Conservation (phyloP, 2,329 filamentous ascomycete genomes). For the Boeremia lycopersici region DNA sequence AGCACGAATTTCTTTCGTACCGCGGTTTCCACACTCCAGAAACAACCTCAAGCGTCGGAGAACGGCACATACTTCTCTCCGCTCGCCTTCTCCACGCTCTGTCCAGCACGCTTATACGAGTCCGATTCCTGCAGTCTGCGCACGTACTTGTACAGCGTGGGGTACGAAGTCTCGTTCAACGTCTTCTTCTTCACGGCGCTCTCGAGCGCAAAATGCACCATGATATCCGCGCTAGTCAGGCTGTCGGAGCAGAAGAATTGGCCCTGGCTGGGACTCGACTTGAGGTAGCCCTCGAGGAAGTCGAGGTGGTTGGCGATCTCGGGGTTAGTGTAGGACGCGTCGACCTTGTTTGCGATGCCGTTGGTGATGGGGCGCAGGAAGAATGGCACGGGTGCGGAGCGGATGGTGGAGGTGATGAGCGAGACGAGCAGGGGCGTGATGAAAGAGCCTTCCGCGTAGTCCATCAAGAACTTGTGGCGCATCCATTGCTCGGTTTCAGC, state of each 20-base stretch:
- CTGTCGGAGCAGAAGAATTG: slow-evolving; percentile 57
- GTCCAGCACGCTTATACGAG: slow-evolving; percentile 55
- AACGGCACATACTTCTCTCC: slow-evolving; percentile 45
- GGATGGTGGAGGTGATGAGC: slow-evolving; percentile 63
- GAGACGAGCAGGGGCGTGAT: slow-evolving; percentile 73
- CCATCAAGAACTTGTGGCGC: slow-evolving; percentile 65
- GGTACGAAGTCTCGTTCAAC: slow-evolving; percentile 52
- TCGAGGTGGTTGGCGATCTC: slow-evolving; percentile 56
- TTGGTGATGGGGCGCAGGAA: slow-evolving; percentile 70
- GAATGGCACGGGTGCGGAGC: slow-evolving; percentile 65
- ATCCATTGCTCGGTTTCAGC: slow-evolving; percentile 66
- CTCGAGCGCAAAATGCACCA: slow-evolving; percentile 60
- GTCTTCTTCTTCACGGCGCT: slow-evolving; percentile 47
- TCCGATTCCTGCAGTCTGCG: slow-evolving; percentile 53
- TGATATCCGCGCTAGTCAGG: slow-evolving; percentile 59
- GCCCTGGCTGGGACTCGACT: slow-evolving; percentile 54
- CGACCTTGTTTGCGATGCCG: slow-evolving; percentile 58
- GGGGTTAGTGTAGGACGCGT: slow-evolving; percentile 52
- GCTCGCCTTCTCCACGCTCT: slow-evolving; percentile 55
- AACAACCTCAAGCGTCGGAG: slow-evolving; percentile 24
- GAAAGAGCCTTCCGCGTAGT: slow-evolving; percentile 84
- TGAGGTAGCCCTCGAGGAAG: slow-evolving; percentile 59
- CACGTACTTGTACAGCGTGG: slow-evolving; percentile 55
- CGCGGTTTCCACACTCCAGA: too few relatives aligned
- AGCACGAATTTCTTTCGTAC: too few relatives aligned